These are phyloP conservation scores for Orbilia ellipsospora DNA, from an alignment of 2,329 filamentous ascomycete genomes.

Conservation along the genomic window DNA sequence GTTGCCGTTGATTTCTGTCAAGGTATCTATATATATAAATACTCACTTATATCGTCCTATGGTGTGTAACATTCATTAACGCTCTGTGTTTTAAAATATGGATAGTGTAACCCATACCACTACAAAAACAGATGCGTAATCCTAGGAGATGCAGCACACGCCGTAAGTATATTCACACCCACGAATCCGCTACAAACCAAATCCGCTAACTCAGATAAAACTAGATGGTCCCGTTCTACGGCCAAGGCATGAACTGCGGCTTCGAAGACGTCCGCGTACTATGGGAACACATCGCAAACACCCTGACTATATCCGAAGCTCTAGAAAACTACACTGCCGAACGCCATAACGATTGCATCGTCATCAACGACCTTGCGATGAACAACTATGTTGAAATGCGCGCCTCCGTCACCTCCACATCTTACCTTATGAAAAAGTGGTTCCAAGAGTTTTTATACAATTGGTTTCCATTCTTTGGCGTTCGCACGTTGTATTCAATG, in stretches of 20 bases:
- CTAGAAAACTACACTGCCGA: slow-evolving; percentile 79
- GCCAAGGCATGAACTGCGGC: slow-evolving; percentile 96
- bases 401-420: slow-evolving; percentile 78
- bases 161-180: slow-evolving; percentile 61
- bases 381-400: slow-evolving; percentile 97
- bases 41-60: neutral
- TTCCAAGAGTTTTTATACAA: slow-evolving; percentile 85
- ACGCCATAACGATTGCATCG: slow-evolving; percentile 80
- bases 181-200: neutral
- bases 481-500: slow-evolving; percentile 90
- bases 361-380: slow-evolving; percentile 91
- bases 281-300: slow-evolving; percentile 69
- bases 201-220: slow-evolving; percentile 7
- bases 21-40: slow-evolving; percentile 62
- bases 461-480: slow-evolving; percentile 80
- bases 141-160: slow-evolving; percentile 92
- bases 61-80: neutral
- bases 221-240: slow-evolving; percentile 97
- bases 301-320: slow-evolving; percentile 64
- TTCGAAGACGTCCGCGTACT: slow-evolving; percentile 92
- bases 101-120: slow-evolving; percentile 81
- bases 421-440: slow-evolving; percentile 83
- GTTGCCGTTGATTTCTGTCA: slow-evolving; percentile 90
- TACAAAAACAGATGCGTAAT: slow-evolving; percentile 81
- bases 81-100: slow-evolving; percentile 3